Evolutionary conservation across 2,329 filamentous ascomycete genomes (phyloP), one percentile per base, ranked within the genome.

Genomic region (Epichloe festucae): DNA sequence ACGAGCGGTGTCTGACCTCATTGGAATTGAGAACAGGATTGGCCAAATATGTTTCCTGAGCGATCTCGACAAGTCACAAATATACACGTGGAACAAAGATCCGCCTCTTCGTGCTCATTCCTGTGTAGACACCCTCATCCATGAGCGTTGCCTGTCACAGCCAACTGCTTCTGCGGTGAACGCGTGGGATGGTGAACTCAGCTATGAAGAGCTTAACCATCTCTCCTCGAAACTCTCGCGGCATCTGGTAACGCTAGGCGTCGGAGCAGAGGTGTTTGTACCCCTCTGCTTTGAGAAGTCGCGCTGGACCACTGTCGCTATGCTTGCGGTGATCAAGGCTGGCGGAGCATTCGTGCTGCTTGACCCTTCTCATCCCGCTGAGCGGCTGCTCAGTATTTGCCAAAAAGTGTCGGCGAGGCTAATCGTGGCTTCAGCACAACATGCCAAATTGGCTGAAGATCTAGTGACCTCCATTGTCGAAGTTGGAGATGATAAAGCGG

Each of bases 101-200:
- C 39, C 36, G 35, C 39, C 4, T 14, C 34, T 6, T 23, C 21
- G 21, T 23, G 21, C 21, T 23, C 21, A 23, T 23, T 23, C 21
- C 21, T 23, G 21, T 4, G 21, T 23, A 23, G 21, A 23, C 21
- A 23, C 4, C 21, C 46, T 40, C 21, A 48, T 48, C 8, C 2
- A 10, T 11, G 36, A 17, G 35, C 36, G 36, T 14, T 48, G 46
- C 19, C 12, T 23, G 4, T 23, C 21, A 23, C 21, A 23, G 35
- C 19, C 14, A 14, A 6, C 46, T 1, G 46, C 46, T 11, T 11
- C 23, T 35, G 54, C 54, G 8, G 36, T 56, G 3, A 48, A 36
- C 17, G 49, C 54, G 17, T 57, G 55, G 55, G 60, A 73, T 73
- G 50, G 76, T 70, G 60, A 67, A 66, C 54, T 68, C 67, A 50